Evolutionary conservation across 2,329 filamentous ascomycete genomes (phyloP).

Genomic region (Calonectria pteridis): DNA sequence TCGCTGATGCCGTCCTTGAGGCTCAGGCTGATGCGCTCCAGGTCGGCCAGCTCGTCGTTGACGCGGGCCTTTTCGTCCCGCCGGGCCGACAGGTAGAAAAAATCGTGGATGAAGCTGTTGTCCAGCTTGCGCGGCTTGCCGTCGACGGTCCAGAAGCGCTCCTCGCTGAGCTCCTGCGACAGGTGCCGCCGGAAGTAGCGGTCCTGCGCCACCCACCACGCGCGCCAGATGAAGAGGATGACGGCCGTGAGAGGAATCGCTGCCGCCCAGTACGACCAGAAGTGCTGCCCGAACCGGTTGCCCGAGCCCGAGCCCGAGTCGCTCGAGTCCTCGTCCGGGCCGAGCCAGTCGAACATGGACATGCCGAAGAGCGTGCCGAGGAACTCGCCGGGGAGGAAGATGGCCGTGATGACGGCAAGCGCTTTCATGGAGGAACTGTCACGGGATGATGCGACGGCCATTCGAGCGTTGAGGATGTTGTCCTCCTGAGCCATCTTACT

Average conservation of each 20-base stretch:
- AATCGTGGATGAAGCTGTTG: conserved; percentile 57
- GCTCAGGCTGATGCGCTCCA: conserved; percentile 36
- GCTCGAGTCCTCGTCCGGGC: conserved; percentile 48
- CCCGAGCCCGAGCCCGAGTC: neutral
- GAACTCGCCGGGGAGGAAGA: conserved; percentile 62
- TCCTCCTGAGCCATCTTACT: conserved; percentile 64
- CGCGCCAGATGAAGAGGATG: conserved; percentile 58
- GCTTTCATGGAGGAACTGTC: conserved; percentile 63
- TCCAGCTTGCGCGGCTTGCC: conserved; percentile 57
- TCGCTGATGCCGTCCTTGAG: conserved; percentile 27
- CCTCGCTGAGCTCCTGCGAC: conserved; percentile 60
- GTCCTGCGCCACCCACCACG: conserved; percentile 62
- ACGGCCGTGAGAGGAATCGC: conserved; percentile 57
- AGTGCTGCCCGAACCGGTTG: conserved; percentile 52
- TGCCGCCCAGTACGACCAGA: conserved; percentile 62
- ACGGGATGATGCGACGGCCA: conserved; percentile 55
- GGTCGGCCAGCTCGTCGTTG: conserved; percentile 26
- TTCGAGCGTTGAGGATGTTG: conserved; percentile 58
- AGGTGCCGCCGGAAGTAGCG: conserved; percentile 60
- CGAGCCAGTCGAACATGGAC: conserved; percentile 62
- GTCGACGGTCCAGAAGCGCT: conserved; percentile 61
- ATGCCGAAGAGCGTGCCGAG: conserved; percentile 61
- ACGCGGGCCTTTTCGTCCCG: conserved; percentile 45
- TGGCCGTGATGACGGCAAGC: conserved; percentile 60
- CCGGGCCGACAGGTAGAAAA: conserved; percentile 56